phyloP scores from a whole-genome alignment of 306 rosid species.

The Glycine tomentella region DNA sequence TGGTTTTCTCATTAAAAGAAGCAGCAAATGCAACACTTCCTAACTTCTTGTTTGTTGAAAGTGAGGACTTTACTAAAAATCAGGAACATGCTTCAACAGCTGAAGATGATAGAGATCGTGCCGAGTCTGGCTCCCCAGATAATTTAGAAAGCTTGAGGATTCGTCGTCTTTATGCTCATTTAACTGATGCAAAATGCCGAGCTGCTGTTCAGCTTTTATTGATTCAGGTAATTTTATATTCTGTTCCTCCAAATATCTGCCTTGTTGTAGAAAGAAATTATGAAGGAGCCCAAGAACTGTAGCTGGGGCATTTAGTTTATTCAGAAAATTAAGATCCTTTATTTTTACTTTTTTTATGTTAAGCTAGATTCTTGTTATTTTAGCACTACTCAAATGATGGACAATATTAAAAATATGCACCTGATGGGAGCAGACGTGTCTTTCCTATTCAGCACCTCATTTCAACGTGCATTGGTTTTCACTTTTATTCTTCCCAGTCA shows the following conservation, averaged over 20 bases:
- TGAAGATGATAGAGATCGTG: constrained; percentile 61
- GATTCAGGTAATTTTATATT: constrained; percentile 79
- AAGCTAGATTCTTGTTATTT: constrained; percentile 18
- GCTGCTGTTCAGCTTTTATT: constrained; percentile 95
- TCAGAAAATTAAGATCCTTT: neutral
- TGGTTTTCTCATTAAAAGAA: constrained; percentile 82
- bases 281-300: constrained; percentile 11
- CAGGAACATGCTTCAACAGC: constrained; percentile 52
- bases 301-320: constrained; percentile 19
- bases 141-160: constrained; percentile 58
- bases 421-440: neutral
- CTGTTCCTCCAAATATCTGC: constrained; percentile 5
- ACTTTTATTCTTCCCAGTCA: constrained; percentile 26
- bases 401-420: constrained; percentile 9
- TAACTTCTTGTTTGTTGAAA: constrained; percentile 71
- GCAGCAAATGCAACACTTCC: constrained; percentile 92
- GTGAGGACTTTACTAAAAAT: constrained; percentile 54
- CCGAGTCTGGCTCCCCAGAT: constrained; percentile 58
- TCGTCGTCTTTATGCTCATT: constrained; percentile 62
- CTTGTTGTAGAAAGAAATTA: constrained; percentile 9
- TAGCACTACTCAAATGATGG: constrained; percentile 20
- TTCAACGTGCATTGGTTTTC: neutral
- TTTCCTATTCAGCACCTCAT: constrained; percentile 34
- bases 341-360: constrained; percentile 13
- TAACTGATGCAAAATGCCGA: constrained; percentile 85